These are phyloP conservation scores for Sporothrix humicola DNA, from an alignment of 2,329 filamentous ascomycete species.

Conservation along the genomic window DNA sequence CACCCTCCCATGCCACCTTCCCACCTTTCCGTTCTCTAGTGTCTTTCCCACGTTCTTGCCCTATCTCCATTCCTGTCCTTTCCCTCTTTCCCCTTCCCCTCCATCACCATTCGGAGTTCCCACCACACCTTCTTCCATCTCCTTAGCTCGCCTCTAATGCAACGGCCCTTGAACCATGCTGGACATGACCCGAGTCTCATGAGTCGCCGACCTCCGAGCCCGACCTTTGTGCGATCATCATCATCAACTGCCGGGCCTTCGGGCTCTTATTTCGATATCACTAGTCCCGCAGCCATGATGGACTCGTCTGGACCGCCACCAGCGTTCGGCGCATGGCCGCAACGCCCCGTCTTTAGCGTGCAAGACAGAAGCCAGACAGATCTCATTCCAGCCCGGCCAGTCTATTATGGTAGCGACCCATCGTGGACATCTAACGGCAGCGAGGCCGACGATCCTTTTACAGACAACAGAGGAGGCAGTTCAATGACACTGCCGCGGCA, in stretches of 20 bases:
- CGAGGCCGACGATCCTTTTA: slow-evolving; percentile 51
- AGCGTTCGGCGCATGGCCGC: slow-evolving; percentile 11
- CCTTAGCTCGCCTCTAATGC: slow-evolving; percentile 25
- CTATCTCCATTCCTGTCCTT: slow-evolving; percentile 20
- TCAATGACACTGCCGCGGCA: slow-evolving; percentile 45
- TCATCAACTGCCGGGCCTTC: background rate
- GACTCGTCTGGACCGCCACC: slow-evolving; percentile 22
- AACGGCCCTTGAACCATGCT: slow-evolving; percentile 28
- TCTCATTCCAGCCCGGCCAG: background rate
- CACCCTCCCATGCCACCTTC: slow-evolving; percentile 1
- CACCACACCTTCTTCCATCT: slow-evolving; percentile 6
- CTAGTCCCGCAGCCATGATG: slow-evolving; percentile 22
- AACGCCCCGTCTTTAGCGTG: background rate
- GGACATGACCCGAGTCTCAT: slow-evolving; percentile 6
- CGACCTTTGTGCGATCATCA: slow-evolving; percentile 14
- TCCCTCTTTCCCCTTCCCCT: background rate
- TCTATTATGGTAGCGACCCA: slow-evolving; percentile 50
- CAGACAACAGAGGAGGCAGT: slow-evolving; percentile 55
- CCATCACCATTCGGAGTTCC: background rate
- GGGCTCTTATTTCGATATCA: background rate
- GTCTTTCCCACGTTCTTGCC: background rate
- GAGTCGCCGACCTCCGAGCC: slow-evolving; percentile 4
- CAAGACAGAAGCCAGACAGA: background rate
- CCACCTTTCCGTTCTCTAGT: slow-evolving; percentile 8
- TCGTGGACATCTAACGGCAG: slow-evolving; percentile 65